Evolutionary conservation across 1,284 basidiomycete genomes (phyloP), one percentile per base, ranked within the genome.

Genomic region (Wolfiporia cocos): DNA sequence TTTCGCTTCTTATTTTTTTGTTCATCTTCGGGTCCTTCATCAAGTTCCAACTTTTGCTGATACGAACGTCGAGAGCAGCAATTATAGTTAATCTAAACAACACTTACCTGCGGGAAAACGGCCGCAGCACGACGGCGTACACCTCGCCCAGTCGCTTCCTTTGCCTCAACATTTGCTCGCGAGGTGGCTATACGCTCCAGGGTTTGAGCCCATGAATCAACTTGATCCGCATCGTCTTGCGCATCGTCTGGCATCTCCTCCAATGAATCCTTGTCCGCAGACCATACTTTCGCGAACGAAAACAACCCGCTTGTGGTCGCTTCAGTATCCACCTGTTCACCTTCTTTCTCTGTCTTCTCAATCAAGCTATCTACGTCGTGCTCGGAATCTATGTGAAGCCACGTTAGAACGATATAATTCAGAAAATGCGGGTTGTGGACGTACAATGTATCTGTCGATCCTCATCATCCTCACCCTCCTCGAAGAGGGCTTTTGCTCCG

Each of bases 271-370:
- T 83, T 82, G 42, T 84, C 78, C 19, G 86, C 79, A 10, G 87
- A 78, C 91, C 91, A 93, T 34, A 94, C 75, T 57, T 92, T 92
- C 3, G 91, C 89, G 57, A 93, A 93, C 4, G 74, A 76, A 59
- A 94, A 92, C 4, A 77, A 69, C 34, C 77, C 63, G 39, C 63
- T 66, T 65, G 64, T 44, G 71, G 72, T 52, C 26, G 62, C 59
- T 18, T 62, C 55, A 42, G 70, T 63, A 53, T 77, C 69, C 49
- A 70, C 56, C 45, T 81, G 64, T 26, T 80, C 82, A 2, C 70
- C 77, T 57, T 91, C 84, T 43, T 73, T 69, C 62, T 92, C 88
- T 0, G 89, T 88, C 57, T 78, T 87, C 53, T 86, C 81, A 40
- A 94, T 86, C 18, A 95, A 75, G 33, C 79, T 84, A 34, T 91